A percentile compares a stretch with the other conserved stretches of the same genome.
phyloP scores from a whole-genome alignment of 345 rosid species.

The Capsella bursapastoris region DNA sequence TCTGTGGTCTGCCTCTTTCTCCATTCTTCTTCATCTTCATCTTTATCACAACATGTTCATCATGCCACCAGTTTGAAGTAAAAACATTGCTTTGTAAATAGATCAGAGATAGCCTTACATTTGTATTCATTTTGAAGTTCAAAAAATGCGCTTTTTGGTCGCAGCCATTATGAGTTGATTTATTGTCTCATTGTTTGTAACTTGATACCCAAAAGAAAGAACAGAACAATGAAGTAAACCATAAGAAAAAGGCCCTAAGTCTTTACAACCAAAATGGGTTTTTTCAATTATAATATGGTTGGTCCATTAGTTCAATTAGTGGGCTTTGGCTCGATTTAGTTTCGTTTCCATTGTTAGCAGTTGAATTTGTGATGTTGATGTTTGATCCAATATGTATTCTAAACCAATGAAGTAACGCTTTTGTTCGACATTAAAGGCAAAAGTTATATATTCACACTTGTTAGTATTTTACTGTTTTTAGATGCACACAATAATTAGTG shows the following conservation, averaged over 20 bases:
- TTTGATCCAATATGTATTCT: neutral
- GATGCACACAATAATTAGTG: neutral
- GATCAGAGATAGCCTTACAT: slow-evolving; percentile 13
- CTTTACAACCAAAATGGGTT: too few species aligned
- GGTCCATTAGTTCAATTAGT: neutral
- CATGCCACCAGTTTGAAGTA: slow-evolving; percentile 30
- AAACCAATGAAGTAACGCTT: neutral
- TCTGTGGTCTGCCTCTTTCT: slow-evolving; percentile 93
- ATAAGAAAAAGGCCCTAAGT: too few species aligned
- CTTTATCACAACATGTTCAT: slow-evolving; percentile 34
- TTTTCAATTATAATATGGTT: too few species aligned
- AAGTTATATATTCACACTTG: neutral
- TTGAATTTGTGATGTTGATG: too few species aligned
- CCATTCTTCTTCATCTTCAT: slow-evolving; percentile 47
- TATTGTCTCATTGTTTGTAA: neutral
- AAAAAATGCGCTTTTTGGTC: slow-evolving; percentile 1
- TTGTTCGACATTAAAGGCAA: neutral
- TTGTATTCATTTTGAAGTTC: slow-evolving; percentile 25
- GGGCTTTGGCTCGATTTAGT: slow-evolving; percentile 22
- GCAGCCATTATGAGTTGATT: slow-evolving; percentile 18
- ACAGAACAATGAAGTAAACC: neutral
- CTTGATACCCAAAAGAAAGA: neutral
- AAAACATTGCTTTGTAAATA: slow-evolving; percentile 29
- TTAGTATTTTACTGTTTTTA: neutral
- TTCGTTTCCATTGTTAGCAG: neutral